A percentile compares a stretch with the other conserved stretches of the same genome.
phyloP scores from a whole-genome alignment of 2,329 filamentous ascomycete species.

The Exophiala bonariae region DNA sequence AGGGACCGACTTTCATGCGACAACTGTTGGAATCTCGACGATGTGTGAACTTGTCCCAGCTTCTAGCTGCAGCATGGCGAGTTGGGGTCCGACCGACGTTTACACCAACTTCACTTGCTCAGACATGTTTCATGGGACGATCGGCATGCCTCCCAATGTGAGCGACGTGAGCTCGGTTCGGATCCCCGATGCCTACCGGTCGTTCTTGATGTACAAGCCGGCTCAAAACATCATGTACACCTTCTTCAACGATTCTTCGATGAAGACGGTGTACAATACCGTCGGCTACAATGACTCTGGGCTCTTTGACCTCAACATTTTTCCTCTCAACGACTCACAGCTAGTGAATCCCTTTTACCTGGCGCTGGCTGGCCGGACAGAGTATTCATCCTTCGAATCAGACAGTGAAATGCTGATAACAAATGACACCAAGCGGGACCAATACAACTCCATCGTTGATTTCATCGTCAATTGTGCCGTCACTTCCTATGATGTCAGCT shows the following conservation, averaged over 20 bases:
- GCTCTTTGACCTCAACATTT: conserved; percentile 4
- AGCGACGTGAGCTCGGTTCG: neutral
- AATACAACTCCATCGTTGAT: conserved; percentile 7
- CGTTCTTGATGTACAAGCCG: conserved; percentile 15
- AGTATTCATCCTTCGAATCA: conserved; percentile 2
- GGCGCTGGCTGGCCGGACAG: conserved; percentile 11
- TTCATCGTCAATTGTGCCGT: conserved; percentile 15
- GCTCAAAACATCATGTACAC: conserved; percentile 14
- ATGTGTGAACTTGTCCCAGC: conserved; percentile 11
- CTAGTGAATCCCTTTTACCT: conserved; percentile 17
- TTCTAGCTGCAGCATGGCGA: conserved; percentile 9
- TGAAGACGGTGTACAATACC: conserved; percentile 20
- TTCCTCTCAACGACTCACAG: conserved; percentile 11
- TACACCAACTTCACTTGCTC: conserved; percentile 20
- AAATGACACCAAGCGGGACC: conserved; percentile 2
- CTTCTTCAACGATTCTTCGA: conserved; percentile 13
- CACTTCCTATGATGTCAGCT: conserved; percentile 15
- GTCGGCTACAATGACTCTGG: conserved; percentile 7
- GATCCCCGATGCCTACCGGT: conserved; percentile 12
- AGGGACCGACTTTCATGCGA: conserved; percentile 14
- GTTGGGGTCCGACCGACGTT: conserved; percentile 6
- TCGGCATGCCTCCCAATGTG: conserved; percentile 12
- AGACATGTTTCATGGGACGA: conserved; percentile 17
- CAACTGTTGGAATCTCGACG: conserved; percentile 19
- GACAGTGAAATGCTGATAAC: conserved; percentile 8